Evolutionary conservation across 192 early-diverging fungal species (phyloP), one percentile per base, ranked within the genome.

Genomic region (Linnemannia elongata): DNA sequence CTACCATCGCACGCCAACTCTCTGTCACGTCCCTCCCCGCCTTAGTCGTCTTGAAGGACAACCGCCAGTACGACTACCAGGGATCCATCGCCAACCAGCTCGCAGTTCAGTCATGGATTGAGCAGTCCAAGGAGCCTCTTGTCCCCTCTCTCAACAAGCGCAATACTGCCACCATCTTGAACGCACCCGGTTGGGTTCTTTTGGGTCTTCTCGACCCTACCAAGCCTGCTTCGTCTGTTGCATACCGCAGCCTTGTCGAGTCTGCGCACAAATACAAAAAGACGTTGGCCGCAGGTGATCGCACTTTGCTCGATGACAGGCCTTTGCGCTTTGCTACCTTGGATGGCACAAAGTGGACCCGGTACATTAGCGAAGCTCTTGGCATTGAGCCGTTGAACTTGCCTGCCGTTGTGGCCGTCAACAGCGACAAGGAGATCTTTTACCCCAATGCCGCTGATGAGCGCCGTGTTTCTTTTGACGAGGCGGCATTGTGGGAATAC

Each of bases 131-230:
- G 66, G 91, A 92, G 76, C 93, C 96, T 20, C 79, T 96, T 36
- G 91, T 96, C 17, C 89, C 94, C 3, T 85, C 91, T 44, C 79
- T 97, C 24, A 90, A 88, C n/a, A 89, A 91, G 72, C 89, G 90
- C 38, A 97, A 96, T 77, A 90, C 95, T 22, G 93, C 94, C 45
- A 89, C 91, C 3, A 90, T 96, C 80, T 90, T 97, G 80, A 91
- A 93, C 42, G 90, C 93, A 69, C 88, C 93, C 30, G 90, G 92
- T 68, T 88, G 93, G 70, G 84, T 97, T 2, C 91, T 96, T 0
- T 83, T 98, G 78, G 92, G 89, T 6, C 76, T 97, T 4, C 83
- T 97, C 24, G 92, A 94, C 78, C 88, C 90, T 10, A 77, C 79
- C 8, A 83, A 89, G 66, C 42, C 54, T 41, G 71, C 72, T 7